Percentiles rank a stretch among this genome's conserved stretches.
These are phyloP conservation scores for Colletotrichum horii DNA, from an alignment of 2,329 filamentous ascomycete species.

Conservation along the genomic window DNA sequence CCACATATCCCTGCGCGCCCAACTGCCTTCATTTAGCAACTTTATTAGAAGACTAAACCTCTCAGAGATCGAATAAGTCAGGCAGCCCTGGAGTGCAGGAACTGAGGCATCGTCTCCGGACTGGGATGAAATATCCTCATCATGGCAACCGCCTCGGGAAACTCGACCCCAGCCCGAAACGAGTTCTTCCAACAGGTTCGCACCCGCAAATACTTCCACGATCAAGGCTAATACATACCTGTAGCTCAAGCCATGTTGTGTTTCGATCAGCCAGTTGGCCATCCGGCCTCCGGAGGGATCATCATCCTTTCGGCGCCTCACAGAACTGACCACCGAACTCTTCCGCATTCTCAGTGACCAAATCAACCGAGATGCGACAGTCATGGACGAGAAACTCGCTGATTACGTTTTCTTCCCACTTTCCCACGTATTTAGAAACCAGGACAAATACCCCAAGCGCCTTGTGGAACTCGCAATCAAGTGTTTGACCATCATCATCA, in stretches of 20 bases:
- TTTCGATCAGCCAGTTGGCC: slow-evolving; percentile 63
- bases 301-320: slow-evolving; percentile 47
- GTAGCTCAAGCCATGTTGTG: slow-evolving; percentile 68
- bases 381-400: slow-evolving; percentile 80
- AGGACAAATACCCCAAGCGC: slow-evolving; percentile 72
- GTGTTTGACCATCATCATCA: slow-evolving; percentile 76
- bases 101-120: not conserved
- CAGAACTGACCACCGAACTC: slow-evolving; percentile 50
- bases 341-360: slow-evolving; percentile 51
- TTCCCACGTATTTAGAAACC: slow-evolving; percentile 81
- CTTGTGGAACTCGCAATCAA: slow-evolving; percentile 78
- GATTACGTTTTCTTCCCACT: slow-evolving; percentile 97
- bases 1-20: not conserved
- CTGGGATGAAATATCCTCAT: not conserved
- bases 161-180: slow-evolving; percentile 28
- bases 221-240: not conserved
- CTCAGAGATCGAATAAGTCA: not conserved
- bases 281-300: slow-evolving; percentile 51
- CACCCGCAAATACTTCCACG: not conserved
- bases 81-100: not conserved
- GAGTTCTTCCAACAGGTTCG: slow-evolving; percentile 42
- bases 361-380: slow-evolving; percentile 45
- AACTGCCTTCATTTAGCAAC: not conserved
- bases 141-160: slow-evolving; percentile 12
- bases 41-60: not conserved